Conservation (phyloP, 768 basidiomycete genomes). For the Lactifluus hygrophoroides region DNA sequence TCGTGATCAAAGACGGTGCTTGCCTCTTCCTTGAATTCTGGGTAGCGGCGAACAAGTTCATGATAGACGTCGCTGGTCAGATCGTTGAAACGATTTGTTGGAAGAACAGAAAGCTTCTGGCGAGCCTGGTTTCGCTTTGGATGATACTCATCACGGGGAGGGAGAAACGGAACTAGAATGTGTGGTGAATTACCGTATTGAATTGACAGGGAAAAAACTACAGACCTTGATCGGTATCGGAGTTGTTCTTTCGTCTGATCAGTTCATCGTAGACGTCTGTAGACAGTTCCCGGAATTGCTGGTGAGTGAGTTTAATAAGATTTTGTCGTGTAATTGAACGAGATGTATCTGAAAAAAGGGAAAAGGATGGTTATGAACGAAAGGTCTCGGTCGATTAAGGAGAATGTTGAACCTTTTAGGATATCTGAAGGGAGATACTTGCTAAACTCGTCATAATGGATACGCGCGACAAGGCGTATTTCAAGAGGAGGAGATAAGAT, state of each 20-base stretch:
- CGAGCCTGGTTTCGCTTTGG: slow-evolving; percentile 97
- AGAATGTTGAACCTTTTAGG: slow-evolving; percentile 45
- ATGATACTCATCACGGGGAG: slow-evolving; percentile 87
- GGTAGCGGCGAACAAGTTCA: slow-evolving; percentile 89
- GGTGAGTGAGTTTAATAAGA: slow-evolving; percentile 83
- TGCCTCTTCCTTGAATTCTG: slow-evolving; percentile 89
- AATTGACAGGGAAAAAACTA: slow-evolving; percentile 5
- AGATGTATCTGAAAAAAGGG: slow-evolving; percentile 48
- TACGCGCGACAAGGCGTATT: slow-evolving; percentile 50
- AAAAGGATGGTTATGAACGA: neutral
- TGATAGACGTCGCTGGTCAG: slow-evolving; percentile 92
- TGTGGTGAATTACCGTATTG: too few relatives aligned
- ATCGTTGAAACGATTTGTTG: slow-evolving; percentile 82
- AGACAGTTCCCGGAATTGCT: slow-evolving; percentile 95
- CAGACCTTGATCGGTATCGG: slow-evolving; percentile 56
- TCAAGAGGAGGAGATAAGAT: slow-evolving; percentile 46
- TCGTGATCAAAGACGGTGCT: slow-evolving; percentile 7
- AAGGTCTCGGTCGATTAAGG: too few relatives aligned
- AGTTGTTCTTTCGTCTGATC: slow-evolving; percentile 58
- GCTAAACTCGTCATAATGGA: slow-evolving; percentile 64
- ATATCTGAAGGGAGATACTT: slow-evolving; percentile 65
- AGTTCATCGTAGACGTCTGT: slow-evolving; percentile 98
- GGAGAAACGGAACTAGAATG: slow-evolving; percentile 71
- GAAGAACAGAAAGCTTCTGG: slow-evolving; percentile 93
- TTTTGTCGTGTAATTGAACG: slow-evolving; percentile 79